Evolutionary conservation across 2,329 filamentous ascomycete species (phyloP).

Genomic region (Macroventuria anomochaeta): DNA sequence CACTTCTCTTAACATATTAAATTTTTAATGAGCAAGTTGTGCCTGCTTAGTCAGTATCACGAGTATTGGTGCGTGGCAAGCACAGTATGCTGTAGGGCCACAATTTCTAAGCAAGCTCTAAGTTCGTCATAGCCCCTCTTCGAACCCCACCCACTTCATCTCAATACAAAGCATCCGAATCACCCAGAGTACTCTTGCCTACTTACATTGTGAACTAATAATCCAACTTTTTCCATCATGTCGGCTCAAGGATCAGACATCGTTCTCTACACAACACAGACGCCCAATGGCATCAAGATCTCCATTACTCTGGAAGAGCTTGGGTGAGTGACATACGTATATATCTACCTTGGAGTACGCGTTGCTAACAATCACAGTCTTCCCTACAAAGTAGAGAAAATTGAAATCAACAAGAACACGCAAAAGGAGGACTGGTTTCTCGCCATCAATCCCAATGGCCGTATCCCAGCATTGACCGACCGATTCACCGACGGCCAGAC

Average conservation of each 20-base stretch:
- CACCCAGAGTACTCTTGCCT: background rate
- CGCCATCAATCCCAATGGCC: constrained; percentile 90
- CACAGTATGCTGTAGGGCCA: background rate
- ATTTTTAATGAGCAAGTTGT: background rate
- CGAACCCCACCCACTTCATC: constrained; percentile 27
- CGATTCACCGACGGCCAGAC: constrained; percentile 71
- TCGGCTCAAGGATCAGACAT: constrained; percentile 63
- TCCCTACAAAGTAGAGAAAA: constrained; percentile 76
- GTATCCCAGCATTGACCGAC: constrained; percentile 87
- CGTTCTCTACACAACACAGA: constrained; percentile 80
- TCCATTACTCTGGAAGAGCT: constrained; percentile 88
- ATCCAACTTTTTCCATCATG: constrained; percentile 14
- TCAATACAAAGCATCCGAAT: constrained; percentile 10
- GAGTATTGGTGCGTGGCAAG: background rate
- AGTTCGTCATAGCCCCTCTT: constrained; percentile 38
- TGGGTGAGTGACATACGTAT: constrained; percentile 50
- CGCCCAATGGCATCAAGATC: constrained; percentile 89
- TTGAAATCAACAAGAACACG: constrained; percentile 75
- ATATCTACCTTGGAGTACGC: background rate
- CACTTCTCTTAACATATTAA: background rate
- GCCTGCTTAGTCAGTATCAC: no score
- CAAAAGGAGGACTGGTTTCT: constrained; percentile 90
- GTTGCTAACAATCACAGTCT: constrained; percentile 49
- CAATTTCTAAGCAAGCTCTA: constrained; percentile 36
- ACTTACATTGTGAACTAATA: background rate